Evolutionary conservation across 257 asterid species (phyloP).

Genomic region (Gardenia jasminoides): DNA sequence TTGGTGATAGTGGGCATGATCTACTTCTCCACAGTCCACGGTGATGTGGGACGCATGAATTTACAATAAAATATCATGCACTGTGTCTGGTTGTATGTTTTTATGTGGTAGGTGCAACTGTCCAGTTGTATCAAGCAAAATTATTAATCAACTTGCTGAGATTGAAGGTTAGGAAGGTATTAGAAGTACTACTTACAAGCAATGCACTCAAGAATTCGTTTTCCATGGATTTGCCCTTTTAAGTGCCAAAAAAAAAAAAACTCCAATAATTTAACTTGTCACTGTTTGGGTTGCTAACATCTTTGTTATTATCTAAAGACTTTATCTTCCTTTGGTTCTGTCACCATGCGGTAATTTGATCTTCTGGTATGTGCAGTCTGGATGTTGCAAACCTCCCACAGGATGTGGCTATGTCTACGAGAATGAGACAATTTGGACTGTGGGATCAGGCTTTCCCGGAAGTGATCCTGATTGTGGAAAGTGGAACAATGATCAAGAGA

Average conservation of each 20-base stretch:
- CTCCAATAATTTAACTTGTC: background rate
- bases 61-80: background rate
- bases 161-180: background rate
- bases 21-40: background rate
- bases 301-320: background rate
- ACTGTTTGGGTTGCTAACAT: background rate
- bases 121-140: background rate
- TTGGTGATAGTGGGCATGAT: background rate
- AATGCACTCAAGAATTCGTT: background rate
- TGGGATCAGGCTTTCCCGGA: slow-evolving; percentile 40
- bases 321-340: background rate
- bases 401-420: slow-evolving; percentile 59
- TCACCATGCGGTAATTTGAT: background rate
- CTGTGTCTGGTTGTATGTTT: background rate
- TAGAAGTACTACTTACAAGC: background rate
- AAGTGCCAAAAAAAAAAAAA: background rate
- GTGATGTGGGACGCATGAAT: background rate
- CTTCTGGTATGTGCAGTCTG: slow-evolving; percentile 48
- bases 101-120: background rate
- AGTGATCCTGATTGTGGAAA: slow-evolving; percentile 48
- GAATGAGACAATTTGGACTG: slow-evolving; percentile 67
- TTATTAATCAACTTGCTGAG: background rate
- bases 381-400: slow-evolving; percentile 95
- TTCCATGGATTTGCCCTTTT: background rate
- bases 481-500: slow-evolving; percentile 71